phyloP scores from a whole-genome alignment of 768 basidiomycete species.

The Rickenella mellea region DNA sequence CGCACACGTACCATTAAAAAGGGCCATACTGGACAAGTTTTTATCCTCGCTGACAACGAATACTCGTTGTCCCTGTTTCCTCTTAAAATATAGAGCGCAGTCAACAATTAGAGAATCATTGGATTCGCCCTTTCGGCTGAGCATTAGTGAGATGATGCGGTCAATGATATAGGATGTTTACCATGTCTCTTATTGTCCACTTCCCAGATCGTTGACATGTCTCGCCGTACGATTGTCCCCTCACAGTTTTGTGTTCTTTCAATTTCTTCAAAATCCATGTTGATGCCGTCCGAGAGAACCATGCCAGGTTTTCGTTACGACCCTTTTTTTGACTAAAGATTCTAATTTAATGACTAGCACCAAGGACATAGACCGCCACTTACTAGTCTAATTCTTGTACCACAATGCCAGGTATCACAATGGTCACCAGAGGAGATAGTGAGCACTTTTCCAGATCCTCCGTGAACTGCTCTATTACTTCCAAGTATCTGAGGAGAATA shows the following conservation, averaged over 20 bases:
- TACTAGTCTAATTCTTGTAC: slow-evolving; percentile 73
- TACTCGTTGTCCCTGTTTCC: slow-evolving; percentile 33
- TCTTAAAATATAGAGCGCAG: slow-evolving; percentile 56
- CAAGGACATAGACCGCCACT: slow-evolving; percentile 10
- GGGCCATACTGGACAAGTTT: slow-evolving; percentile 48
- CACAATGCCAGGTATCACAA: slow-evolving; percentile 68
- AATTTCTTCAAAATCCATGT: slow-evolving; percentile 58
- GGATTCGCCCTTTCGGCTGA: slow-evolving; percentile 10
- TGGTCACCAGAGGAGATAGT: slow-evolving; percentile 37
- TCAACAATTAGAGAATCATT: slow-evolving; percentile 73
- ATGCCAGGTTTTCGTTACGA: slow-evolving; percentile 29
- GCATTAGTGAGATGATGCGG: slow-evolving; percentile 2
- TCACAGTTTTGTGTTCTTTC: slow-evolving; percentile 44
- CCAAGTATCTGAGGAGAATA: slow-evolving; percentile 59
- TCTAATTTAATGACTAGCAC: slow-evolving; percentile 1
- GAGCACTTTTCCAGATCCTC: slow-evolving; percentile 48
- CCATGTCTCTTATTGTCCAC: slow-evolving; percentile 44
- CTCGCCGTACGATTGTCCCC: slow-evolving; percentile 54
- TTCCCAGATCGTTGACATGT: slow-evolving; percentile 47
- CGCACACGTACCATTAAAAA: slow-evolving; percentile 31
- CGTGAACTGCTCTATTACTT: slow-evolving; percentile 54
- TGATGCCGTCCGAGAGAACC: slow-evolving; percentile 63
- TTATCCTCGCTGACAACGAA: slow-evolving; percentile 61
- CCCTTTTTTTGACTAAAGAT: slow-evolving; percentile 28
- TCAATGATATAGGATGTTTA: neutral